These are phyloP conservation scores for Aspergillus japonicus DNA, from an alignment of 2,329 filamentous ascomycete genomes.

Conservation along the genomic window DNA sequence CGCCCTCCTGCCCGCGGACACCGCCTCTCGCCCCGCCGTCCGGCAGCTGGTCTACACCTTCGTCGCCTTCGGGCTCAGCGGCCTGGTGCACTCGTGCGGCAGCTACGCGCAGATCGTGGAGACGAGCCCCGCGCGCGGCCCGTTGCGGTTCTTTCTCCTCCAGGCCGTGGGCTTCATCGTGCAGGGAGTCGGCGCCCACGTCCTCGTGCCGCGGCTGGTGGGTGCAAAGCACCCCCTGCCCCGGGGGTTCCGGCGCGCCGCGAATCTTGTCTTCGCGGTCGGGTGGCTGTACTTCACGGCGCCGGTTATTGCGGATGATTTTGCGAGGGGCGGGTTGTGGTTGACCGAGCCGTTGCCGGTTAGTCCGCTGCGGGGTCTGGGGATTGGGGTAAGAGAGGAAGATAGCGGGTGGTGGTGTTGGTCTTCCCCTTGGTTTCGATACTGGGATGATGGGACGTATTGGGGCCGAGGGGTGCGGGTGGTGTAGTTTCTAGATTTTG, in stretches of 20 bases:
- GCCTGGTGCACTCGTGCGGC: conserved; percentile 65
- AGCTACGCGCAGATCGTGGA: conserved; percentile 65
- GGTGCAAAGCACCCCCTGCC: conserved; percentile 21
- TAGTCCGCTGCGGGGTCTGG: conserved; percentile 66
- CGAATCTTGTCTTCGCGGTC: conserved; percentile 63
- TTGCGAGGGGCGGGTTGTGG: conserved; percentile 72
- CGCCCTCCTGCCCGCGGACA: conserved; percentile 26
- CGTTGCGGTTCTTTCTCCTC: conserved; percentile 68
- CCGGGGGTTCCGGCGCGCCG: conserved; percentile 51
- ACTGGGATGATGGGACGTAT: conserved; percentile 64
- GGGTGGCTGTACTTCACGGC: conserved; percentile 69
- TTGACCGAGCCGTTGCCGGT: conserved; percentile 78
- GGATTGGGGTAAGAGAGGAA: conserved; percentile 61
- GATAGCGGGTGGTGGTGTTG: conserved; percentile 69
- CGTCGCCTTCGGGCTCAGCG: conserved; percentile 37
- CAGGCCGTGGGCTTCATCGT: conserved; percentile 65
- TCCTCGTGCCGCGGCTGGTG: conserved; percentile 32
- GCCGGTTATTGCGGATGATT: conserved; percentile 69
- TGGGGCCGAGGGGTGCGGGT: conserved; percentile 55
- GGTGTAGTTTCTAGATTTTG: conserved; percentile 18
- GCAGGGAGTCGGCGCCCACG: conserved; percentile 46
- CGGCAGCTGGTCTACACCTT: conserved; percentile 27
- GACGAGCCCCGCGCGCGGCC: conserved; percentile 54
- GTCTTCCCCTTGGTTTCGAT: conserved; percentile 55
- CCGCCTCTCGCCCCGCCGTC: conserved; percentile 17